Conservation (phyloP, 139 green algal species). For the Coccomyxa sp. region DNA sequence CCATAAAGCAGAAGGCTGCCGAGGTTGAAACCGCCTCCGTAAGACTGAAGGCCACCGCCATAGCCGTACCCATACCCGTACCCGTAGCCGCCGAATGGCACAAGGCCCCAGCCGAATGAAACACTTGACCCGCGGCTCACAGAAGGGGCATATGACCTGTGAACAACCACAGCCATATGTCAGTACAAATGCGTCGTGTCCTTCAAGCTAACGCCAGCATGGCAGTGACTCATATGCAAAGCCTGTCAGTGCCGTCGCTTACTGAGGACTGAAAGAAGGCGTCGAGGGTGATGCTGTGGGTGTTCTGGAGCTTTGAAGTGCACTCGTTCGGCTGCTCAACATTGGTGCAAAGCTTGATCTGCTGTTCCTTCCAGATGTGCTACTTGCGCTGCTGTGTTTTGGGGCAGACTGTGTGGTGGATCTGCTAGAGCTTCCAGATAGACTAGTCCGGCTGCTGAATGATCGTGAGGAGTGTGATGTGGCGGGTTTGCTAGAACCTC, state of each 20-base stretch:
- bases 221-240: too few relatives aligned
- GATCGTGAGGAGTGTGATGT: neutral
- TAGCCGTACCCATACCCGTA: slow-evolving; percentile 22
- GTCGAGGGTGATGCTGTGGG: too few relatives aligned
- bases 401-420: too few relatives aligned
- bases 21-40: slow-evolving; percentile 24
- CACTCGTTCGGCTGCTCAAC: too few relatives aligned
- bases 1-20: slow-evolving; percentile 36
- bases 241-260: too few relatives aligned
- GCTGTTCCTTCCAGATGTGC: too few relatives aligned
- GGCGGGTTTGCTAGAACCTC: neutral
- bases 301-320: too few relatives aligned
- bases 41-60: slow-evolving; percentile 10
- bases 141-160: neutral
- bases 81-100: slow-evolving; percentile 16
- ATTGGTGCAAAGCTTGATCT: too few relatives aligned
- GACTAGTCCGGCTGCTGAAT: neutral
- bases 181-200: neutral
- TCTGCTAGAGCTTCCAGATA: neutral
- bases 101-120: slow-evolving; percentile 10
- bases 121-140: too few relatives aligned
- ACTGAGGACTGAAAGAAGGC: too few relatives aligned
- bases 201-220: too few relatives aligned
- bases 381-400: too few relatives aligned
- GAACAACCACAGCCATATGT: neutral